These are phyloP conservation scores for Leucoagaricus sp. DNA, from an alignment of 1,284 basidiomycete genomes.

Conservation along the genomic window DNA sequence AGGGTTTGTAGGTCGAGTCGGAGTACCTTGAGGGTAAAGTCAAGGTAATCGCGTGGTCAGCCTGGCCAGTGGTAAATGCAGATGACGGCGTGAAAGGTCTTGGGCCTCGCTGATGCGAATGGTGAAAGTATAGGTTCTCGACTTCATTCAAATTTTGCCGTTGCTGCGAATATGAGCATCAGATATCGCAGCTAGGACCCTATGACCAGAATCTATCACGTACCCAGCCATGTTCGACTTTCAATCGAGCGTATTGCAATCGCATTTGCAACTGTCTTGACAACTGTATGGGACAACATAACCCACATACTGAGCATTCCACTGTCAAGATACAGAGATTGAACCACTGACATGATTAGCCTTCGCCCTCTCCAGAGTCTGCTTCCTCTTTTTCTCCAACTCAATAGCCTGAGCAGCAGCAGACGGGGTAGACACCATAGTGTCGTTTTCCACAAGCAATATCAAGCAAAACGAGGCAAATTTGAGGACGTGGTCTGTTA, in stretches of 20 bases:
- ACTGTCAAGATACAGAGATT: not conserved
- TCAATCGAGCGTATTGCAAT: conserved; percentile 74
- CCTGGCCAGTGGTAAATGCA: conserved; percentile 23
- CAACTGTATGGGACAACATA: conserved; percentile 42
- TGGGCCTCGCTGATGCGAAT: conserved; percentile 48
- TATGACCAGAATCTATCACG: conserved; percentile 24
- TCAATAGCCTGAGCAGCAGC: conserved; percentile 25
- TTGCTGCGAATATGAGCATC: conserved; percentile 45
- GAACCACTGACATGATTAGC: conserved; percentile 56
- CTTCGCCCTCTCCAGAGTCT: conserved; percentile 59
- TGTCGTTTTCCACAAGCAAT: not conserved
- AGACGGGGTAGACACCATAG: conserved; percentile 26
- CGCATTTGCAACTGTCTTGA: conserved; percentile 74
- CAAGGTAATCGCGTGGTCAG: conserved; percentile 20
- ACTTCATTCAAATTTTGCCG: conserved; percentile 75
- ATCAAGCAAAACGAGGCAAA: not conserved
- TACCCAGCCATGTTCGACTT: conserved; percentile 82
- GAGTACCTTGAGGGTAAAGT: conserved; percentile 23
- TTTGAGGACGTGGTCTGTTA: not conserved
- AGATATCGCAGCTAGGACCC: conserved; percentile 9
- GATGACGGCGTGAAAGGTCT: conserved; percentile 27
- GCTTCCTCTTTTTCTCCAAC: conserved; percentile 44
- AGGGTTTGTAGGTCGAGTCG: conserved; percentile 23
- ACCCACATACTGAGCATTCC: not conserved
- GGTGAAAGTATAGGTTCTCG: conserved; percentile 76